phyloP scores from a whole-genome alignment of 2,329 filamentous ascomycete genomes.

The Trichoderma afroharzianum region DNA sequence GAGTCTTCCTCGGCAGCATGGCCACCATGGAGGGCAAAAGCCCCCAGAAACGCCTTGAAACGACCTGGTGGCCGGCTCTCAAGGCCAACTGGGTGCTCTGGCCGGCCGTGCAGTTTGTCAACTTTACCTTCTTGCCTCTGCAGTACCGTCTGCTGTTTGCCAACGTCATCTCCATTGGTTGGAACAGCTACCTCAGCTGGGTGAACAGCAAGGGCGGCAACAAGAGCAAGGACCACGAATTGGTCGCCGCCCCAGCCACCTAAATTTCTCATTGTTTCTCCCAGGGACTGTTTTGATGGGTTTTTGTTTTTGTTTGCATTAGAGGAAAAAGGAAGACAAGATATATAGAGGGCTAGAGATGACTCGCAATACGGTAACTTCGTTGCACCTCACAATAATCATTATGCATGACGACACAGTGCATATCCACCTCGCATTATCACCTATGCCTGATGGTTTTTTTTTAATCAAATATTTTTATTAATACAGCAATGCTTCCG shows the following conservation, averaged over 20 bases:
- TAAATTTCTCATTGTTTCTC: background rate
- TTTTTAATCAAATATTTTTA: background rate
- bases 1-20: slow-evolving; percentile 79
- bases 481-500: background rate
- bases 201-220: slow-evolving; percentile 47
- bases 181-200: slow-evolving; percentile 63
- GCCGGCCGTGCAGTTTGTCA: slow-evolving; percentile 79
- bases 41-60: slow-evolving; percentile 63
- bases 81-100: slow-evolving; percentile 84
- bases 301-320: background rate
- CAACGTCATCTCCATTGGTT: slow-evolving; percentile 70
- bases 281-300: background rate
- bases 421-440: background rate
- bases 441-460: background rate
- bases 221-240: slow-evolving; percentile 14
- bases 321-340: background rate
- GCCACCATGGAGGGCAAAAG: slow-evolving; percentile 69
- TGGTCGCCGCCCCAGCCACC: slow-evolving; percentile 15
- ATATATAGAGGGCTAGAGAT: slow-evolving; percentile 15
- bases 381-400: slow-evolving; percentile 3
- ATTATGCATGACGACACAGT: slow-evolving; percentile 9
- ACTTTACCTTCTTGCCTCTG: slow-evolving; percentile 83
- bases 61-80: slow-evolving; percentile 68
- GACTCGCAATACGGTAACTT: background rate
- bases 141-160: slow-evolving; percentile 82